A percentile compares a stretch with the other conserved stretches of the same genome.
phyloP scores from a whole-genome alignment of 2,329 filamentous ascomycete genomes.

The Metarhizium album region DNA sequence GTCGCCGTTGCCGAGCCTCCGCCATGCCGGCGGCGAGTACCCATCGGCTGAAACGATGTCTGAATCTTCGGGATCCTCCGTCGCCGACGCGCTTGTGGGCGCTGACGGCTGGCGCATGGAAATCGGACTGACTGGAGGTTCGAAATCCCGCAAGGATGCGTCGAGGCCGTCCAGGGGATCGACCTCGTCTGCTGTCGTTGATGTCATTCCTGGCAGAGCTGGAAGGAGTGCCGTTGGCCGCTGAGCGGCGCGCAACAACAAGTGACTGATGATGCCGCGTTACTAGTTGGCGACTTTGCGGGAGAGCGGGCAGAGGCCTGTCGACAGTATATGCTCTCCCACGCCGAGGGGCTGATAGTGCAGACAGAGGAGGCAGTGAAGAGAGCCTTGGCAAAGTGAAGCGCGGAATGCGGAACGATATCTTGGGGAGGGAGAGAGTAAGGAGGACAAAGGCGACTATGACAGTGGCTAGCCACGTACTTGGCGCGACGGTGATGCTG shows the following conservation, averaged over 20 bases:
- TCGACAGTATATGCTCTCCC: conserved; percentile 9
- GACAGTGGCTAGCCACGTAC: conserved; percentile 44
- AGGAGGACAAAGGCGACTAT: conserved; percentile 39
- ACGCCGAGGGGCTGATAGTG: conserved; percentile 2
- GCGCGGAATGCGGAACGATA: conserved; percentile 23
- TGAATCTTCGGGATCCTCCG: conserved; percentile 32
- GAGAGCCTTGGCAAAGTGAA: conserved; percentile 23
- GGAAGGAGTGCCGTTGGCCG: conserved; percentile 8
- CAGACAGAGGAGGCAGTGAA: conserved; percentile 1
- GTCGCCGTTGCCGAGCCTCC: conserved; percentile 48
- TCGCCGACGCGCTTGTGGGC: conserved; percentile 23
- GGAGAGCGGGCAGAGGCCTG: conserved; percentile 18
- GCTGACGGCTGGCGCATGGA: conserved; percentile 21
- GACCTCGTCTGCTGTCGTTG: conserved; percentile 14
- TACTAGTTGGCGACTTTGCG: conserved; percentile 18
- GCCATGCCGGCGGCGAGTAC: conserved; percentile 51
- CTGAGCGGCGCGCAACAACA: conserved; percentile 11
- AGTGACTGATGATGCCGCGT: conserved; percentile 22
- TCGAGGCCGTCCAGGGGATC: conserved; percentile 33
- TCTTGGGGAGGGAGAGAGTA: conserved; percentile 34
- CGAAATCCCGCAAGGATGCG: conserved; percentile 45
- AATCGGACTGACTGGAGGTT: conserved; percentile 31
- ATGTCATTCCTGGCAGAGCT: conserved; percentile 9
- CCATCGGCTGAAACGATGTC: conserved; percentile 41
- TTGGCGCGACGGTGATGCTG: conserved; percentile 47